phyloP scores from a whole-genome alignment of 768 basidiomycete genomes.

The Mrakia frigida region DNA sequence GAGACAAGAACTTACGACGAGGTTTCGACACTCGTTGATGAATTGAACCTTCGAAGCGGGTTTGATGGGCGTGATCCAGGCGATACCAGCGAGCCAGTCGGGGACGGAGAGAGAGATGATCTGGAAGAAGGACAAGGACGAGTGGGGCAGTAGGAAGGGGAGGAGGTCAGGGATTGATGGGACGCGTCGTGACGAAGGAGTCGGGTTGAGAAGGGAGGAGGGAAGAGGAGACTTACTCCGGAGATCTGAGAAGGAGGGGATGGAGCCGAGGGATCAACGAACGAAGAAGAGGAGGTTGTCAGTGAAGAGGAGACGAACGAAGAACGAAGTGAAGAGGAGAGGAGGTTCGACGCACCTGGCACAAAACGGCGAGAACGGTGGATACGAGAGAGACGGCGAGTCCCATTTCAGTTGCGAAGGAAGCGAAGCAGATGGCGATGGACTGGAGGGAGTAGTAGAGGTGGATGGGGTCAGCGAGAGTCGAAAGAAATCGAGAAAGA shows the following conservation, averaged over 20 bases:
- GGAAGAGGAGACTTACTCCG: slow-evolving; percentile 18
- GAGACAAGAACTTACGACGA: slow-evolving; percentile 26
- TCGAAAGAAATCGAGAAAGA: not conserved
- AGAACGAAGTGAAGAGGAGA: slow-evolving; percentile 33
- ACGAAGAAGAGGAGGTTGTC: too few relatives aligned
- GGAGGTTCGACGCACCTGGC: slow-evolving; percentile 35
- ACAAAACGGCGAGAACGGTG: slow-evolving; percentile 39
- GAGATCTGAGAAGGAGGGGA: slow-evolving; percentile 31
- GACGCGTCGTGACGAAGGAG: not conserved
- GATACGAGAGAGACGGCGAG: slow-evolving; percentile 44
- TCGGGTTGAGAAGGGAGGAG: not conserved
- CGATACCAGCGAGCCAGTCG: slow-evolving; percentile 35
- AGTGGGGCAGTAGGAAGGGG: slow-evolving; percentile 41
- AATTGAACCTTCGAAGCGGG: slow-evolving; percentile 43
- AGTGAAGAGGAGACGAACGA: slow-evolving; percentile 21
- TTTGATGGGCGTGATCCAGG: slow-evolving; percentile 22
- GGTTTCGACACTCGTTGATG: slow-evolving; percentile 45
- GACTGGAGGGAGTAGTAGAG: slow-evolving; percentile 26
- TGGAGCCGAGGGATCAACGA: too few relatives aligned
- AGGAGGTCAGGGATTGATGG: slow-evolving; percentile 35
- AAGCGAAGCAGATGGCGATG: slow-evolving; percentile 44
- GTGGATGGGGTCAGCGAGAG: not conserved
- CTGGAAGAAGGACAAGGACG: slow-evolving; percentile 25
- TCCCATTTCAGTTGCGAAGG: slow-evolving; percentile 43
- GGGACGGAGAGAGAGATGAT: slow-evolving; percentile 44